Conservation (phyloP, 495 filamentous ascomycete species). For the Hapsidospora chrysogenum region DNA sequence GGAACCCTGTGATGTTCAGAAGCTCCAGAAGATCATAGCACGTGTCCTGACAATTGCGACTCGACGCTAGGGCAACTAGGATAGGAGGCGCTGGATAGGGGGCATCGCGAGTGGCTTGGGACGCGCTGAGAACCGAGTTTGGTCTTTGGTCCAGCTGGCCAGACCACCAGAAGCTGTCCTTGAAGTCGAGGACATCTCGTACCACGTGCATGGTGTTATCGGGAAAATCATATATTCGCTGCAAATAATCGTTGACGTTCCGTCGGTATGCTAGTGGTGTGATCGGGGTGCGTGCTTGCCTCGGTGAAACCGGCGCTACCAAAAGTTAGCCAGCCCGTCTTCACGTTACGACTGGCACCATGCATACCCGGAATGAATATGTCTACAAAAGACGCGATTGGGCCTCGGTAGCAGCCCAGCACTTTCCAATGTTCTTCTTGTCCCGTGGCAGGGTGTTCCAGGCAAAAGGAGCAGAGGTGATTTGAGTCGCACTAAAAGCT, state of each 20-base stretch:
- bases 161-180: slow-evolving; percentile 36
- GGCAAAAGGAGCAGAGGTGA: slow-evolving; percentile 25
- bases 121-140: slow-evolving; percentile 20
- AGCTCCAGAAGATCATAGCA: slow-evolving; percentile 29
- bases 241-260: slow-evolving; percentile 32
- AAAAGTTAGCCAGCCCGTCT: no score
- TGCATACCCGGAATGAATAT: slow-evolving; percentile 9
- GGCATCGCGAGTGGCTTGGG: slow-evolving; percentile 19
- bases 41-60: slow-evolving; percentile 27
- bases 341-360: no score
- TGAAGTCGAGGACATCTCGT: slow-evolving; percentile 25
- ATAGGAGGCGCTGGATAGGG: slow-evolving; percentile 18
- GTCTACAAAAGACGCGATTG: slow-evolving; percentile 22
- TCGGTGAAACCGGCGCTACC: slow-evolving; percentile 15
- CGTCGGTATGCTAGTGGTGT: slow-evolving; percentile 28
- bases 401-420: slow-evolving; percentile 28
- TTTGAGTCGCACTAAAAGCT: slow-evolving; percentile 24
- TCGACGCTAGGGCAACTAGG: slow-evolving; percentile 24
- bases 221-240: slow-evolving; percentile 21
- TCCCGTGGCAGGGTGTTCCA: slow-evolving; percentile 14
- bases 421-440: slow-evolving; percentile 25
- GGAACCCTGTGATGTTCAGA: slow-evolving; percentile 21
- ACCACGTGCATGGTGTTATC: slow-evolving; percentile 20
- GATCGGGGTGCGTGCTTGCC: slow-evolving; percentile 29
- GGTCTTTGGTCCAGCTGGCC: slow-evolving; percentile 22